Conservation (phyloP, 257 asterid genomes). For the Coffea canephora region DNA sequence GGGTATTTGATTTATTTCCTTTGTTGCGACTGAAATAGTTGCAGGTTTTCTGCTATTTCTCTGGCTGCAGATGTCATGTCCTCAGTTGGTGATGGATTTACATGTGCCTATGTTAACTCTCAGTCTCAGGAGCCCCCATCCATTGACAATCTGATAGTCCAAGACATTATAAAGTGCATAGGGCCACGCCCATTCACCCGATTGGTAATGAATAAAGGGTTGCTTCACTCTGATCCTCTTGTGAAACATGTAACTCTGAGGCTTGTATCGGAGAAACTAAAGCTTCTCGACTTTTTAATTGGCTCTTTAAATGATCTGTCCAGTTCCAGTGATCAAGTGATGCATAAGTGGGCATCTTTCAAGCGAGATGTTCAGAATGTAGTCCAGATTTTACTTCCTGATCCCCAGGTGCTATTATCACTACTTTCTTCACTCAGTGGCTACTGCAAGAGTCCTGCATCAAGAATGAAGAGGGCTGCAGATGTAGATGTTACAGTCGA, state of each 20-base stretch:
- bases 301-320: slow-evolving; percentile 37
- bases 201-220: slow-evolving; percentile 66
- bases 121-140: slow-evolving; percentile 36
- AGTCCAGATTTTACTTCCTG: slow-evolving; percentile 65
- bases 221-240: slow-evolving; percentile 65
- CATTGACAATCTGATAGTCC: slow-evolving; percentile 48
- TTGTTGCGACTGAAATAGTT: slow-evolving; percentile 43
- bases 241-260: slow-evolving; percentile 81
- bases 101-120: slow-evolving; percentile 39
- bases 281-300: slow-evolving; percentile 62
- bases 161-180: slow-evolving; percentile 65
- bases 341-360: slow-evolving; percentile 45
- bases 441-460: slow-evolving; percentile 43
- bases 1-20: slow-evolving; percentile 6
- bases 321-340: slow-evolving; percentile 33
- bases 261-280: slow-evolving; percentile 68
- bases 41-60: slow-evolving; percentile 80
- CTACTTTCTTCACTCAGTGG: slow-evolving; percentile 63
- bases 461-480: slow-evolving; percentile 57
- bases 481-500: slow-evolving; percentile 41
- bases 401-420: slow-evolving; percentile 73
- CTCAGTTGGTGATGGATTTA: slow-evolving; percentile 60
- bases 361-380: slow-evolving; percentile 58
- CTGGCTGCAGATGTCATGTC: slow-evolving; percentile 83
- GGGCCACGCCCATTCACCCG: slow-evolving; percentile 64